Percentiles rank a stretch among this genome's conserved stretches.
Conservation (phyloP, 2,329 filamentous ascomycete genomes). For the Calonectria naviculata region DNA sequence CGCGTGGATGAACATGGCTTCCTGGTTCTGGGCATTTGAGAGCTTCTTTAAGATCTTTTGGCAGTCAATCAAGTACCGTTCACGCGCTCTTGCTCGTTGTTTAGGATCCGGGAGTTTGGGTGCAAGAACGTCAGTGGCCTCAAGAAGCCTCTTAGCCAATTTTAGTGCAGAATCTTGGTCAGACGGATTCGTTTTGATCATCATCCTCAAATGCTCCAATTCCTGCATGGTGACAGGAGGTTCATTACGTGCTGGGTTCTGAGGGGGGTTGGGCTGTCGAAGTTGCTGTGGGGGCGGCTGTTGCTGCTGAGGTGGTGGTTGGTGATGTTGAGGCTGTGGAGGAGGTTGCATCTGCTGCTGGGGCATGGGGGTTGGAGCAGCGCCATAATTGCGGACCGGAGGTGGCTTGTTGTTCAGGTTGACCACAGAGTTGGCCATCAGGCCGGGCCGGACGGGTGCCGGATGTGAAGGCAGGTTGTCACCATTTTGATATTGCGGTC, state of each 20-base stretch:
- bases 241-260: slow-evolving; percentile 44
- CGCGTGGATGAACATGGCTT: slow-evolving; percentile 94
- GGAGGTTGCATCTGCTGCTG: slow-evolving; percentile 32
- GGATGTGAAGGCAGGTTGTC: slow-evolving; percentile 70
- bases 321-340: slow-evolving; percentile 39
- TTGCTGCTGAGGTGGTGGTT: slow-evolving; percentile 45
- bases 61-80: slow-evolving; percentile 86
- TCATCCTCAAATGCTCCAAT: slow-evolving; percentile 78
- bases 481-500: slow-evolving; percentile 46
- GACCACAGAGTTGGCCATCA: slow-evolving; percentile 68
- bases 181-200: slow-evolving; percentile 75
- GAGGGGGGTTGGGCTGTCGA: slow-evolving; percentile 31
- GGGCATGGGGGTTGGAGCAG: slow-evolving; percentile 54
- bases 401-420: slow-evolving; percentile 67
- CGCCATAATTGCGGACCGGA: slow-evolving; percentile 67
- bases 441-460: slow-evolving; percentile 70
- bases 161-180: slow-evolving; percentile 78
- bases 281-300: slow-evolving; percentile 43
- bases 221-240: slow-evolving; percentile 79
- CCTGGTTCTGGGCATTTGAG: slow-evolving; percentile 75
- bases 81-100: slow-evolving; percentile 78
- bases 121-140: slow-evolving; percentile 83
- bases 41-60: slow-evolving; percentile 94
- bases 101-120: slow-evolving; percentile 74
- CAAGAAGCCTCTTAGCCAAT: slow-evolving; percentile 85